Base-by-base conservation (phyloP, 1,139 yeast genomes). In the Debaryomyces sp. region DNA sequence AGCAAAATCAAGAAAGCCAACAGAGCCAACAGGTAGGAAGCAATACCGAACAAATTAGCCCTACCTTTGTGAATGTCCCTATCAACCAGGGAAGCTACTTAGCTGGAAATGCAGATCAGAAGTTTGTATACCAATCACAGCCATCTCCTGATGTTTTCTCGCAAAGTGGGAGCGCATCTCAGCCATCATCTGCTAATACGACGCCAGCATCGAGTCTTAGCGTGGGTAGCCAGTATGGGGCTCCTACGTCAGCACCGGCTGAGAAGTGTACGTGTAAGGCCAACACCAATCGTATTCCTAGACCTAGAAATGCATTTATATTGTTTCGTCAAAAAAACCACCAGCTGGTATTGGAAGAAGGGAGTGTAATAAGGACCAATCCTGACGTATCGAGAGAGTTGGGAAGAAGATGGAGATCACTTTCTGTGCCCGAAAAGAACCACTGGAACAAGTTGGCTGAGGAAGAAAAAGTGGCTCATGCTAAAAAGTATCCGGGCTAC, bases 391-490 rank as follows among this genome's bases (percentile, higher is more conserved):
- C 73, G n/a, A 57, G 78, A 44, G 78, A 73, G 54, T 66, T 73
- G 46, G 73, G 96, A 34, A 82, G 87, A 65, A 83, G 94, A 62
- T 89, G 96, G 96, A 79, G 95, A 63, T 80, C 83, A 33, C 72
- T 89, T 37, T 66, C 84, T 0, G 74, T 79, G 8, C 80, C 77
- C 26, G 95, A 89, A 54, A 87, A 87, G 68, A 87, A 85, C 43
- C 84, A 85, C 61, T 89, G 96, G 96, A 85, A 84, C 59, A 82
- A 80, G 54, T 75, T 87, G 53, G 96, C 96, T 18, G 92, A 87
- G 62, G 91, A 87, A 61, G 96, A 89, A 63, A 89, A 89, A 72
- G 82, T 82, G 55, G 79, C 82, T 55, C 96, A 89, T 63, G 87
- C 89, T 46, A 84, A 84, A 59, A 84, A 88, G 62, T 89, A 89